Evolutionary conservation across 129 eudicot genomes (phyloP).

Genomic region (Solidago caesia): DNA sequence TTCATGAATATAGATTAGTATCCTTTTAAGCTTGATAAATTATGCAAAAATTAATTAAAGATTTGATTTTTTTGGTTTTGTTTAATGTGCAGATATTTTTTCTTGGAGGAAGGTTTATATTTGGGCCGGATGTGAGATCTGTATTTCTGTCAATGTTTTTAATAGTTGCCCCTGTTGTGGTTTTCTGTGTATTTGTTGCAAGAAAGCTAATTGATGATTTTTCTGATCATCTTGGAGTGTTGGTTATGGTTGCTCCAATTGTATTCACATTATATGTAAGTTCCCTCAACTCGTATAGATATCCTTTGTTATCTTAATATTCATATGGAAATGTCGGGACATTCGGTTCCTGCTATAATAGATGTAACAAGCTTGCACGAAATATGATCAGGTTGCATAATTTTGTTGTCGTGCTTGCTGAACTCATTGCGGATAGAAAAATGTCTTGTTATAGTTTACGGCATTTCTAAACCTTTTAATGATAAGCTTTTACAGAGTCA

Average conservation of each 20-base stretch:
- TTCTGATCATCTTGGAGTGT: slow-evolving; percentile 52
- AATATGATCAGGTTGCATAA: slow-evolving; percentile 12
- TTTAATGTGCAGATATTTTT: slow-evolving; percentile 59
- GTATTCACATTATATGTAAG: slow-evolving; percentile 65
- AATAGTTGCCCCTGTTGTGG: slow-evolving; percentile 63
- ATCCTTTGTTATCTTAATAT: background rate
- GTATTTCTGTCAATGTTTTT: slow-evolving; percentile 57
- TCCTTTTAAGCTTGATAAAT: slow-evolving; percentile 4
- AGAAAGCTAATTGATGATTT: slow-evolving; percentile 60
- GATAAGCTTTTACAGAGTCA: background rate
- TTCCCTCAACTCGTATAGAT: slow-evolving; percentile 18
- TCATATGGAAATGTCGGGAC: slow-evolving; percentile 12
- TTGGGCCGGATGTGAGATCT: slow-evolving; percentile 81
- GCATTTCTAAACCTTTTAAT: background rate
- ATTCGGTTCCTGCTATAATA: background rate
- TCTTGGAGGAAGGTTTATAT: slow-evolving; percentile 69
- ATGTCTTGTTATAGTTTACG: background rate
- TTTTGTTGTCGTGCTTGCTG: slow-evolving; percentile 7
- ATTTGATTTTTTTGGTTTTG: slow-evolving; percentile 10
- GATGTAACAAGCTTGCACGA: background rate
- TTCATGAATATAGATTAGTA: background rate
- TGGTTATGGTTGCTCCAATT: slow-evolving; percentile 44
- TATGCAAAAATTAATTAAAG: background rate
- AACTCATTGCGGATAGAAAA: slow-evolving; percentile 11
- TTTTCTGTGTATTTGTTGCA: slow-evolving; percentile 73